Conservation (phyloP, 495 filamentous ascomycete species). For the Aspergillus carlsbadensis region DNA sequence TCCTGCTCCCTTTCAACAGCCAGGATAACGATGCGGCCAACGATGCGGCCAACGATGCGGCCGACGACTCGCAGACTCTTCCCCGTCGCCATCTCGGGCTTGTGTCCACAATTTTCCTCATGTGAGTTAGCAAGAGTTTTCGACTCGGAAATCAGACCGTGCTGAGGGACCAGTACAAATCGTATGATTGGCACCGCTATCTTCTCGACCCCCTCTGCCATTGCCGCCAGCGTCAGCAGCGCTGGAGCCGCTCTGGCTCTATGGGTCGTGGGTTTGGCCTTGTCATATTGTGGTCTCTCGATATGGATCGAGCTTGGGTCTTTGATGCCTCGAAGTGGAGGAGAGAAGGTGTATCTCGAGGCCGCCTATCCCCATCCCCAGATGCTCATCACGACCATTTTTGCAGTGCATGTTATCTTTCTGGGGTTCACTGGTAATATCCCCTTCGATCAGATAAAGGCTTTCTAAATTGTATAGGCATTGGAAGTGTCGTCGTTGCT, state of each 20-base stretch:
- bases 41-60: too few relatives aligned
- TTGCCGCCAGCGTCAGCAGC: slow-evolving; percentile 61
- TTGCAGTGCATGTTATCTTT: slow-evolving; percentile 62
- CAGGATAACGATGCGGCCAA: too few relatives aligned
- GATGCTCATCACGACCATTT: slow-evolving; percentile 61
- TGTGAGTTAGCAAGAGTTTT: too few relatives aligned
- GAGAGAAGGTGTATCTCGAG: slow-evolving; percentile 72
- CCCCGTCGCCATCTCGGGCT: slow-evolving; percentile 36
- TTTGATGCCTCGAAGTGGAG: slow-evolving; percentile 66
- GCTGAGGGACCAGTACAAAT: slow-evolving; percentile 39
- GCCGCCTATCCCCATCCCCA: slow-evolving; percentile 64
- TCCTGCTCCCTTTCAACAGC: too few relatives aligned
- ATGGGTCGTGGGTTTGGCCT: slow-evolving; percentile 60
- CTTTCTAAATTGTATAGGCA: slow-evolving; percentile 6
- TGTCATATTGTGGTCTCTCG: slow-evolving; percentile 56
- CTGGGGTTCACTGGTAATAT: slow-evolving; percentile 58
- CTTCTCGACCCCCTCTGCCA: slow-evolving; percentile 65
- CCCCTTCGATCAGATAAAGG: too few relatives aligned
- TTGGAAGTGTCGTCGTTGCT: slow-evolving; percentile 34
- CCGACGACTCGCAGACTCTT: too few relatives aligned
- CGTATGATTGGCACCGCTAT: slow-evolving; percentile 72
- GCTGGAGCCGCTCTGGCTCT: slow-evolving; percentile 60
- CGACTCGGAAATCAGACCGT: not conserved
- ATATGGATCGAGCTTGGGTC: slow-evolving; percentile 65
- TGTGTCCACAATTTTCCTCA: slow-evolving; percentile 42